Evolutionary conservation across 805 yeast genomes (phyloP).

Genomic region (Candida jianshihensis): DNA sequence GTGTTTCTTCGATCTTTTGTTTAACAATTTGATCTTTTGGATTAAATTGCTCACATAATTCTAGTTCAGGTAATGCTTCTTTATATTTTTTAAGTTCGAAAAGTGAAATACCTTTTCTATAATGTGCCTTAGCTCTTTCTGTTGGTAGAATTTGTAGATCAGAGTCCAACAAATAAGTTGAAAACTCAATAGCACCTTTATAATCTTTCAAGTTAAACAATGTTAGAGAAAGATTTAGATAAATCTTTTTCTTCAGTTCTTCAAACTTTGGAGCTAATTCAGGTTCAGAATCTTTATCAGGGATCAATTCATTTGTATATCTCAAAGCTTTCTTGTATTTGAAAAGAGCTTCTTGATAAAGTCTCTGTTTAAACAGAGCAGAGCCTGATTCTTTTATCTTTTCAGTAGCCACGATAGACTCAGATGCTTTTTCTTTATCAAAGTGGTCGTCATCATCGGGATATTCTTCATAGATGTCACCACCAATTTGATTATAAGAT

Average conservation of each 20-base stretch:
- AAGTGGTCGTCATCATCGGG: constrained; percentile 67
- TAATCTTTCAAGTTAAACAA: constrained; percentile 43
- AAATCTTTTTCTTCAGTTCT: constrained; percentile 34
- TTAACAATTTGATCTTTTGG: constrained; percentile 45
- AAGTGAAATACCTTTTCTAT: constrained; percentile 46
- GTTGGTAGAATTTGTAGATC: constrained; percentile 23
- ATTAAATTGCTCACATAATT: constrained; percentile 34
- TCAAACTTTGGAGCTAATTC: constrained; percentile 42
- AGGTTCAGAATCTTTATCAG: constrained; percentile 58
- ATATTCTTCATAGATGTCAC: constrained; percentile 68
- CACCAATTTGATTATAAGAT: constrained; percentile 52
- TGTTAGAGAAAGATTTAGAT: constrained; percentile 50
- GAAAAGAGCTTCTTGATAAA: constrained; percentile 43
- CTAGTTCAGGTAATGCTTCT: constrained; percentile 41
- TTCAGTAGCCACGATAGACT: constrained; percentile 42
- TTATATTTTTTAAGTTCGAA: constrained; percentile 38
- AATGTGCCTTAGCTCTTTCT: constrained; percentile 54
- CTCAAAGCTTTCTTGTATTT: constrained; percentile 63
- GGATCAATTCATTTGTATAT: constrained; percentile 65
- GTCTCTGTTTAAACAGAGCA: constrained; percentile 46
- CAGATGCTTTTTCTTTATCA: constrained; percentile 48
- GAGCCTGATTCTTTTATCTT: constrained; percentile 67
- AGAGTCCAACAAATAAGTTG: constrained; percentile 50
- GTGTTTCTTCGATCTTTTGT: constrained; percentile 35
- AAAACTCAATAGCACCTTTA: constrained; percentile 44